Conservation (phyloP, 257 asterid species). For the Linderniella brevidens region DNA sequence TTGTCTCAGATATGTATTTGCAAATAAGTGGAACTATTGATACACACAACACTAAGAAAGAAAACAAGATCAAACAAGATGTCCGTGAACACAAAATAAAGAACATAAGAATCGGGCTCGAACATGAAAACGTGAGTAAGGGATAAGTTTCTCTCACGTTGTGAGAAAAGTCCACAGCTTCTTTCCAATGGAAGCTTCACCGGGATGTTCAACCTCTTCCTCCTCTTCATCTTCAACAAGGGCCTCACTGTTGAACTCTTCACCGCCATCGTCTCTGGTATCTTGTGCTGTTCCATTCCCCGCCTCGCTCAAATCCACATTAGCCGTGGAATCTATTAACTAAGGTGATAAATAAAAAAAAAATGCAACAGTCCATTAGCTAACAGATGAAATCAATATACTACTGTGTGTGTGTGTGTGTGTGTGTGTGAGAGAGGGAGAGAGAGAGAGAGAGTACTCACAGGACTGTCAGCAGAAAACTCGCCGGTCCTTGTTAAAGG, state of each 20-base stretch:
- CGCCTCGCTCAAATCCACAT: constrained; percentile 1
- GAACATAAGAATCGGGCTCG: too few species aligned
- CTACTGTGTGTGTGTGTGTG: too few species aligned
- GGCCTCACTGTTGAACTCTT: constrained; percentile 23
- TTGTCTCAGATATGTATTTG: too few species aligned
- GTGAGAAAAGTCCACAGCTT: constrained; percentile 89
- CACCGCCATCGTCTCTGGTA: constrained; percentile 15
- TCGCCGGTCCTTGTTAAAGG: constrained; percentile 33
- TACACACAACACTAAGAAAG: too few species aligned
- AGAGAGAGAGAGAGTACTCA: constrained; percentile 13
- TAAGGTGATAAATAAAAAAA: too few species aligned
- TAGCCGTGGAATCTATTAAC: too few species aligned
- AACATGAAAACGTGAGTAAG: too few species aligned
- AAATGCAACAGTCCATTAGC: too few species aligned
- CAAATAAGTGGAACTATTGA: too few species aligned
- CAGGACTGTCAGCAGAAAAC: constrained; percentile 53
- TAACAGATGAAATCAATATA: background rate
- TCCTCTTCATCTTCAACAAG: constrained; percentile 32
- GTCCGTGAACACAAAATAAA: too few species aligned
- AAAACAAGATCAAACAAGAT: too few species aligned
- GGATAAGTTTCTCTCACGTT: constrained; percentile 19
- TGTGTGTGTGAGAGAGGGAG: background rate
- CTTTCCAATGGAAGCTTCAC: constrained; percentile 81
- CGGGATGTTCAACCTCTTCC: constrained; percentile 62
- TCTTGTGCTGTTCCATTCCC: constrained; percentile 34